phyloP scores from a whole-genome alignment of 2,329 filamentous ascomycete species.

The Claviceps sorghi region DNA sequence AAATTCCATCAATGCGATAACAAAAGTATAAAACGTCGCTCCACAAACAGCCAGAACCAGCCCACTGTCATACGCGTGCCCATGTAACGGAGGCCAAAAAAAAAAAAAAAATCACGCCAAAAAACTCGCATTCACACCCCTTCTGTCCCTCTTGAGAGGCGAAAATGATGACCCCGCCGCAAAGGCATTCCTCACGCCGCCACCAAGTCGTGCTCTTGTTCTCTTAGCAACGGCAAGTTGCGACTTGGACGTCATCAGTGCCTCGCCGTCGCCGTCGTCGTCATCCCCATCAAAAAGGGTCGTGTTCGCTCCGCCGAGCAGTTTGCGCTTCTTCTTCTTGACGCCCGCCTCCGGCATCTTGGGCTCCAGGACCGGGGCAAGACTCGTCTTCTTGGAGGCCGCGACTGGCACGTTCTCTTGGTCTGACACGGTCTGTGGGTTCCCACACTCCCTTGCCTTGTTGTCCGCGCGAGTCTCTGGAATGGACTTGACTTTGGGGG shows the following conservation, averaged over 20 bases:
- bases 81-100: background rate
- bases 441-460: conserved; percentile 19
- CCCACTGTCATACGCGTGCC: background rate
- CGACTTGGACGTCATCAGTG: conserved; percentile 7
- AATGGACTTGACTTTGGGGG: conserved; percentile 3
- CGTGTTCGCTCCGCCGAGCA: conserved; percentile 46
- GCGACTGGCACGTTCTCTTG: conserved; percentile 16
- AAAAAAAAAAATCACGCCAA: conserved; percentile 24
- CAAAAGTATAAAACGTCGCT: background rate
- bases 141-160: conserved; percentile 55
- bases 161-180: conserved; percentile 44
- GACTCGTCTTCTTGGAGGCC: conserved; percentile 5
- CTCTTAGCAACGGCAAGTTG: conserved; percentile 3
- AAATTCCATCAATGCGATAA: background rate
- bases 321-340: conserved; percentile 59
- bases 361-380: conserved; percentile 4
- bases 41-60: background rate
- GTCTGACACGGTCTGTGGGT: conserved; percentile 15
- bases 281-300: conserved; percentile 59
- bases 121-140: conserved; percentile 48
- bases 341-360: conserved; percentile 21
- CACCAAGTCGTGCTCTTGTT: conserved; percentile 9
- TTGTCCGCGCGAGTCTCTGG: conserved; percentile 19
- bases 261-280: conserved; percentile 42
- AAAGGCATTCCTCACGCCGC: conserved; percentile 30